Conservation (phyloP, 1,139 yeast species). For the Candida dubliniensis region DNA sequence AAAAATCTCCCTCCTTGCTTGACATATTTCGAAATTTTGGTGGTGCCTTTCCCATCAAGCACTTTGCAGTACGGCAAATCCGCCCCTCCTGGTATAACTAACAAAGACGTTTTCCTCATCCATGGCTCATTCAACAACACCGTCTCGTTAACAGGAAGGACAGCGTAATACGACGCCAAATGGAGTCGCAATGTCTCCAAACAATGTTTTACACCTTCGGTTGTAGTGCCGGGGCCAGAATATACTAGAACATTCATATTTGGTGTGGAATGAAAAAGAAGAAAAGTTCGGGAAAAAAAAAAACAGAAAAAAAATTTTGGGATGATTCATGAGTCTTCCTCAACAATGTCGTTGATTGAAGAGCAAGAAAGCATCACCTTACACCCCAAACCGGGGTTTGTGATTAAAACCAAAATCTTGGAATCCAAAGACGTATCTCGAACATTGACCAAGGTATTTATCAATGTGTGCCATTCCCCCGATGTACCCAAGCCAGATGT, state of each 20-base stretch:
- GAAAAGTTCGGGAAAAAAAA: not conserved
- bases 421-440: slow-evolving; percentile 26
- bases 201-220: slow-evolving; percentile 83
- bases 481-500: slow-evolving; percentile 56
- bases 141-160: slow-evolving; percentile 63
- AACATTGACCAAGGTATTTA: slow-evolving; percentile 64
- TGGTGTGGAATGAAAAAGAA: slow-evolving; percentile 4
- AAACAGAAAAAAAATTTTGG: not conserved
- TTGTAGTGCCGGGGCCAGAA: slow-evolving; percentile 84
- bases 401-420: slow-evolving; percentile 57
- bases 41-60: slow-evolving; percentile 70
- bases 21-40: slow-evolving; percentile 61
- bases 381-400: slow-evolving; percentile 61
- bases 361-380: slow-evolving; percentile 21
- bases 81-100: slow-evolving; percentile 96
- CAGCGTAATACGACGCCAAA: slow-evolving; percentile 89
- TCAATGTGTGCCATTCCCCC: slow-evolving; percentile 69
- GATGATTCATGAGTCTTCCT: slow-evolving; percentile 7
- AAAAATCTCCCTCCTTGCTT: slow-evolving; percentile 75
- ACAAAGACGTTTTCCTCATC: slow-evolving; percentile 71
- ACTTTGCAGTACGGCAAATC: slow-evolving; percentile 79
- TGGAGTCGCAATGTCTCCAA: slow-evolving; percentile 70
- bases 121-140: slow-evolving; percentile 82
- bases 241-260: slow-evolving; percentile 79
- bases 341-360: slow-evolving; percentile 17